phyloP scores from a whole-genome alignment of 139 green algal species.

The Dunaliella primolecta region DNA sequence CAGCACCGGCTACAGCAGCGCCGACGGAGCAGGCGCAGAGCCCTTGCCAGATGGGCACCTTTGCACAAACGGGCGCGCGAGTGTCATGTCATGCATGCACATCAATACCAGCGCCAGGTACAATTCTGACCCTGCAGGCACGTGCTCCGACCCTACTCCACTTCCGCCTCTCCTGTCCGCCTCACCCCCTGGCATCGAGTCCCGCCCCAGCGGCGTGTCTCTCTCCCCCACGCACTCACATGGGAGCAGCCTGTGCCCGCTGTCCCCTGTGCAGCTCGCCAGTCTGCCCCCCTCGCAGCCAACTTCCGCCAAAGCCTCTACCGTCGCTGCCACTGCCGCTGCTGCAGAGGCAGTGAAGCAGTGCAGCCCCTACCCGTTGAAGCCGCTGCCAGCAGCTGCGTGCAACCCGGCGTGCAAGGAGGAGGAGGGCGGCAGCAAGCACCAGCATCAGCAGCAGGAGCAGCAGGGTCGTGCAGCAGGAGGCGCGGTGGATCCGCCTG shows the following conservation, averaged over 20 bases:
- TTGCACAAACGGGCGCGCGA: background rate
- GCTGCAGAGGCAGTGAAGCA: background rate
- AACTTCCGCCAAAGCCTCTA: no score
- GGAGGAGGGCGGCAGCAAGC: background rate
- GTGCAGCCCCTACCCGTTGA: background rate
- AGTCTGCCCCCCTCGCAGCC: background rate
- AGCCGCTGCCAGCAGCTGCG: background rate
- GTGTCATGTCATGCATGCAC: background rate
- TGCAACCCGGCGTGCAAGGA: background rate
- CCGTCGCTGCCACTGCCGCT: no score
- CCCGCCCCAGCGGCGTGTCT: no score
- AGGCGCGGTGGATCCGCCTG: background rate
- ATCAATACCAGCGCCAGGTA: background rate
- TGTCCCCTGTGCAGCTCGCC: no score
- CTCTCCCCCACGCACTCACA: background rate
- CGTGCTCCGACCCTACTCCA: no score
- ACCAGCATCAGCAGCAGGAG: no score
- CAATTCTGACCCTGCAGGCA: background rate
- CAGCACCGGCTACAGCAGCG: background rate
- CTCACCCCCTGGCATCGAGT: no score
- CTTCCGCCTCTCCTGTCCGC: no score
- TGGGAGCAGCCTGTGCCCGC: no score
- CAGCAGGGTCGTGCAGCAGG: no score
- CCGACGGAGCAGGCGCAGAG: background rate
- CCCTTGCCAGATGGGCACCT: background rate